A percentile compares a stretch with the other conserved stretches of the same genome.
These are phyloP conservation scores for Lachnellula suecica DNA, from an alignment of 2,329 filamentous ascomycete species.

Conservation along the genomic window DNA sequence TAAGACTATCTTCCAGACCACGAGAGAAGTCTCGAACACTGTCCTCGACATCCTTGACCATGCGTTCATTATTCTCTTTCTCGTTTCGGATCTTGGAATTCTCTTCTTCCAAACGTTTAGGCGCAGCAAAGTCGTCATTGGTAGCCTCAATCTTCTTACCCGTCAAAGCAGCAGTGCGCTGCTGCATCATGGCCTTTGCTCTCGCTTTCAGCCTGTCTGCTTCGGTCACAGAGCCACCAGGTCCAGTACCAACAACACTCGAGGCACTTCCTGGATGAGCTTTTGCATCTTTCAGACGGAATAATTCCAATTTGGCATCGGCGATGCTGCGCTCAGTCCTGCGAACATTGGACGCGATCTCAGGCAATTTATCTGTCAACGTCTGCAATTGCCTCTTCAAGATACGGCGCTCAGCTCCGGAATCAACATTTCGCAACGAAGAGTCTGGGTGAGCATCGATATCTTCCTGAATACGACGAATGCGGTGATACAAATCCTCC, in stretches of 20 bases:
- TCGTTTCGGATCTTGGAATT: constrained; percentile 78
- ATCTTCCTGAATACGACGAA: constrained; percentile 88
- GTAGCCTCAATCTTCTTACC: constrained; percentile 72
- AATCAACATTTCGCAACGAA: constrained; percentile 68
- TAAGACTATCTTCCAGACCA: constrained; percentile 82
- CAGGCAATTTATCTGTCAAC: constrained; percentile 84
- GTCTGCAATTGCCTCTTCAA: constrained; percentile 88
- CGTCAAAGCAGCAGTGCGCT: constrained; percentile 87
- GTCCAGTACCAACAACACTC: constrained; percentile 86
- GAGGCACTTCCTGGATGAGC: constrained; percentile 79
- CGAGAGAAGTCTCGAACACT: constrained; percentile 86
- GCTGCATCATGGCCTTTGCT: constrained; percentile 98
- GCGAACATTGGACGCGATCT: constrained; percentile 88
- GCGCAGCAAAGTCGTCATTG: constrained; percentile 74
- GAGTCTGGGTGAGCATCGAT: constrained; percentile 89
- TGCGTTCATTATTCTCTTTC: constrained; percentile 90
- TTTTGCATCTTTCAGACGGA: constrained; percentile 91
- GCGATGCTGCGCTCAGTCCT: constrained; percentile 90
- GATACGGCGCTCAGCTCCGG: constrained; percentile 81
- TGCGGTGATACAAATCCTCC: constrained; percentile 90
- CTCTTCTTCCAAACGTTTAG: constrained; percentile 87
- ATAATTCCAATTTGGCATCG: constrained; percentile 87
- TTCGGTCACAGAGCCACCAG: constrained; percentile 87
- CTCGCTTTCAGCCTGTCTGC: constrained; percentile 91
- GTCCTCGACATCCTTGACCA: constrained; percentile 96